Percentiles rank a stretch among this genome's conserved stretches.
These are phyloP conservation scores for Phanerodontia chrysosporium DNA, from an alignment of 768 basidiomycete species.

Conservation along the genomic window DNA sequence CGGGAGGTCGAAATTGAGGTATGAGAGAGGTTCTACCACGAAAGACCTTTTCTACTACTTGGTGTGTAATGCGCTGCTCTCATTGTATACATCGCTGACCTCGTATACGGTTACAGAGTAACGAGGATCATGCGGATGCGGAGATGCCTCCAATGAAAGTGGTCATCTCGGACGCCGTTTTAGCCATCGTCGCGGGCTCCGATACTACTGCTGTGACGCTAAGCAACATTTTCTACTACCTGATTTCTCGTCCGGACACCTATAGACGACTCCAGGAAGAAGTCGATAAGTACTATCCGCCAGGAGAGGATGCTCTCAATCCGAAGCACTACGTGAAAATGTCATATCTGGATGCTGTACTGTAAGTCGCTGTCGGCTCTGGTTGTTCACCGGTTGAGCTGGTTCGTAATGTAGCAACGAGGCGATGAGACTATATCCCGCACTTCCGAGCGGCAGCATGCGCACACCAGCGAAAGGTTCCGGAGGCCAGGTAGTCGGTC, in stretches of 20 bases:
- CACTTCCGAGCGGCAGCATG: slow-evolving; percentile 33
- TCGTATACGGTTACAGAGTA: slow-evolving; percentile 26
- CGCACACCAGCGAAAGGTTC: slow-evolving; percentile 20
- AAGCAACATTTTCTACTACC: slow-evolving; percentile 33
- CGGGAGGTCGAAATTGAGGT: slow-evolving; percentile 13
- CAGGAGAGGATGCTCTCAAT: slow-evolving; percentile 25
- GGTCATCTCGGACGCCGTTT: slow-evolving; percentile 32
- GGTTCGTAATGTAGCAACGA: slow-evolving; percentile 40
- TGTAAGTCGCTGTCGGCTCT: slow-evolving; percentile 21
- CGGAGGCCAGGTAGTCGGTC: slow-evolving; percentile 30
- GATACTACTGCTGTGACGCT: slow-evolving; percentile 44
- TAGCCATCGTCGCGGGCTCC: slow-evolving; percentile 41
- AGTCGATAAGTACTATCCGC: slow-evolving; percentile 32
- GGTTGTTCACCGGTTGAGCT: neutral
- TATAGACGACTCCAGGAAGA: slow-evolving; percentile 37
- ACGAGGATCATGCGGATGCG: slow-evolving; percentile 36
- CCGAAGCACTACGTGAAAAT: slow-evolving; percentile 23
- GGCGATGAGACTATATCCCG: slow-evolving; percentile 41
- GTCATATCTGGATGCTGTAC: slow-evolving; percentile 31
- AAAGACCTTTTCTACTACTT: slow-evolving; percentile 41
- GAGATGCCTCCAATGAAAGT: slow-evolving; percentile 30
- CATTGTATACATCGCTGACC: too few relatives aligned
- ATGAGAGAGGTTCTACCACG: slow-evolving; percentile 15
- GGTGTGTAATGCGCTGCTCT: slow-evolving; percentile 27
- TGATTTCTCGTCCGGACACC: slow-evolving; percentile 34